These are phyloP conservation scores for Claviceps spartinae DNA, from an alignment of 2,329 filamentous ascomycete genomes.

Conservation along the genomic window DNA sequence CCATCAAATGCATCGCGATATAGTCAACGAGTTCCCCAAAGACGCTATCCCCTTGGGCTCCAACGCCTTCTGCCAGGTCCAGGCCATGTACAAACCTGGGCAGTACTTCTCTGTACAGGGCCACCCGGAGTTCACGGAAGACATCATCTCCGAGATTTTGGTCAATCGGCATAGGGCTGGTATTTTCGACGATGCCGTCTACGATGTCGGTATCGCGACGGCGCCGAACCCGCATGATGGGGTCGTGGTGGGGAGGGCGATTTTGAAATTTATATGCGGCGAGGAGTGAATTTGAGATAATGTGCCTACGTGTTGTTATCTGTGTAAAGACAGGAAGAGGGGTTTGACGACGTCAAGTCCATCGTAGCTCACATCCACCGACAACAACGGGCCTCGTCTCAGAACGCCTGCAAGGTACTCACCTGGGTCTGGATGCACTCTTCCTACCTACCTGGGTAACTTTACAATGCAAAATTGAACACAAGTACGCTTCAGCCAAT, in stretches of 20 bases:
- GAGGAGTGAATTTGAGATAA: constrained; percentile 26
- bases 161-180: constrained; percentile 47
- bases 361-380: not conserved
- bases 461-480: not conserved
- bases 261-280: constrained; percentile 63
- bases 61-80: constrained; percentile 27
- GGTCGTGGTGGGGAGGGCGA: constrained; percentile 56
- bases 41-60: constrained; percentile 26
- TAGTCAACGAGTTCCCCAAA: constrained; percentile 25
- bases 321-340: not conserved
- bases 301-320: not conserved
- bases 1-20: constrained; percentile 36
- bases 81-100: constrained; percentile 27
- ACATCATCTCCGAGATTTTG: constrained; percentile 25
- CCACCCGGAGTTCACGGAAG: constrained; percentile 31
- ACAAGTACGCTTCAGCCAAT: not conserved
- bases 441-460: not conserved
- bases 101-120: constrained; percentile 30
- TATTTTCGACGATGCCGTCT: constrained; percentile 57
- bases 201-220: constrained; percentile 52
- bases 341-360: not conserved
- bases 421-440: not conserved
- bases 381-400: too few relatives aligned
- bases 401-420: not conserved
- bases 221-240: constrained; percentile 64